Evolutionary conservation across 345 rosid species (phyloP).

Genomic region (Lepidium sativum): DNA sequence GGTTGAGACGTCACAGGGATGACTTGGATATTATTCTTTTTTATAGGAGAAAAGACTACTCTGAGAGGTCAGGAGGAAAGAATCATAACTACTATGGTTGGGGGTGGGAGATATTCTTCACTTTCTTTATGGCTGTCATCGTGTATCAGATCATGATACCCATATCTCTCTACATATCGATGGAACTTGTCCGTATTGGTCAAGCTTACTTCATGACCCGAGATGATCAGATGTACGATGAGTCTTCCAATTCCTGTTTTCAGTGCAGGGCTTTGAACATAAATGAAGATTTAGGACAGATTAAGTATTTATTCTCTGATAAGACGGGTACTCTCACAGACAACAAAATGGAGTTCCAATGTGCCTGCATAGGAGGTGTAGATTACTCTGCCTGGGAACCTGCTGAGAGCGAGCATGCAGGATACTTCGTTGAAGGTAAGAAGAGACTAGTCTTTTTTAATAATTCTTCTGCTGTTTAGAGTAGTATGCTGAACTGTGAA

Average conservation of each 20-base stretch:
- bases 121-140: slow-evolving; percentile 91
- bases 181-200: slow-evolving; percentile 99
- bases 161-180: slow-evolving; percentile 94
- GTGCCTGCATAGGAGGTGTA: slow-evolving; percentile 89
- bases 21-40: slow-evolving; percentile 59
- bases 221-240: slow-evolving; percentile 66
- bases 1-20: slow-evolving; percentile 62
- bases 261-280: slow-evolving; percentile 96
- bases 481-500: slow-evolving; percentile 14
- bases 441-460: background rate
- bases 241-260: slow-evolving; percentile 67
- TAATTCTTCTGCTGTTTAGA: background rate
- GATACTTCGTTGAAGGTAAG: slow-evolving; percentile 57
- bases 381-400: slow-evolving; percentile 57
- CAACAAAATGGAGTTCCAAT: slow-evolving; percentile 96
- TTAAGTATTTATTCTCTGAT: slow-evolving; percentile 93
- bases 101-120: slow-evolving; percentile 85
- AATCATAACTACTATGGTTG: slow-evolving; percentile 77
- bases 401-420: slow-evolving; percentile 34
- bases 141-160: slow-evolving; percentile 99
- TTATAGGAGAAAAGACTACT: slow-evolving; percentile 56
- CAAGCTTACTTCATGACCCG: slow-evolving; percentile 96
- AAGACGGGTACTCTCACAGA: slow-evolving; percentile 99
- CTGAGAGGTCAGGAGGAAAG: slow-evolving; percentile 23
- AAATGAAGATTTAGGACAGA: slow-evolving; percentile 97